A percentile compares a stretch with the other conserved stretches of the same genome.
Evolutionary conservation across 345 rosid genomes (phyloP).

Genomic region (Erodium maritimum): DNA sequence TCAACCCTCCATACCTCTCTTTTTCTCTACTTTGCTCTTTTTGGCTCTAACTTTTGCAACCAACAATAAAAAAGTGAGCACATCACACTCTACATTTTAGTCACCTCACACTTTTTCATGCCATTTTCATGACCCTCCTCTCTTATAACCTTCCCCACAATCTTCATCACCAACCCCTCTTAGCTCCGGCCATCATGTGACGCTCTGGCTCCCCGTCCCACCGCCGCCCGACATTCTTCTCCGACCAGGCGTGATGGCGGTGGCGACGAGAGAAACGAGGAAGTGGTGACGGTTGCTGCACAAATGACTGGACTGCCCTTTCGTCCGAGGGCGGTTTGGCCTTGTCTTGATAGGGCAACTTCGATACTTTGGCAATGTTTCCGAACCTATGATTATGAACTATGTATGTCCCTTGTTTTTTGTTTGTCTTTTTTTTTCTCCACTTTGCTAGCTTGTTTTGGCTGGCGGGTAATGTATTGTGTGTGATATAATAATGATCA

Average conservation of each 20-base stretch:
- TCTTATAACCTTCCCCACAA: neutral
- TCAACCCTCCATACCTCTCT: slow-evolving; percentile 11
- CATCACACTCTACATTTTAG: neutral
- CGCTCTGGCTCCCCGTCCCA: neutral
- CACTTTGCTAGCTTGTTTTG: neutral
- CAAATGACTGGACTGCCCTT: neutral
- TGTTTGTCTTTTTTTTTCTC: neutral
- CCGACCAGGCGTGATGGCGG: neutral
- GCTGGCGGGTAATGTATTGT: neutral
- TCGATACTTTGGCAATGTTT: neutral
- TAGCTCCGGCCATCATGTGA: neutral
- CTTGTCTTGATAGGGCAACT: neutral
- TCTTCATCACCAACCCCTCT: neutral
- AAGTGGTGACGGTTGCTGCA: neutral
- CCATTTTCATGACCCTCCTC: too few relatives aligned
- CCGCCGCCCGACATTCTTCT: neutral
- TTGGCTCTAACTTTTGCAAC: slow-evolving; percentile 11
- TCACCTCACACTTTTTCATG: too few relatives aligned
- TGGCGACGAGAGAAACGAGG: too few relatives aligned
- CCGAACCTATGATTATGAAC: too few relatives aligned
- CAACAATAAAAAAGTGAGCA: slow-evolving; percentile 8
- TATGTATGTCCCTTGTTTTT: neutral
- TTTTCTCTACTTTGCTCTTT: slow-evolving; percentile 3
- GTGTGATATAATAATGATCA: too few relatives aligned
- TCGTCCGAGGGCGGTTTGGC: neutral